phyloP scores from a whole-genome alignment of 345 rosid species.

The Camelina neglecta region DNA sequence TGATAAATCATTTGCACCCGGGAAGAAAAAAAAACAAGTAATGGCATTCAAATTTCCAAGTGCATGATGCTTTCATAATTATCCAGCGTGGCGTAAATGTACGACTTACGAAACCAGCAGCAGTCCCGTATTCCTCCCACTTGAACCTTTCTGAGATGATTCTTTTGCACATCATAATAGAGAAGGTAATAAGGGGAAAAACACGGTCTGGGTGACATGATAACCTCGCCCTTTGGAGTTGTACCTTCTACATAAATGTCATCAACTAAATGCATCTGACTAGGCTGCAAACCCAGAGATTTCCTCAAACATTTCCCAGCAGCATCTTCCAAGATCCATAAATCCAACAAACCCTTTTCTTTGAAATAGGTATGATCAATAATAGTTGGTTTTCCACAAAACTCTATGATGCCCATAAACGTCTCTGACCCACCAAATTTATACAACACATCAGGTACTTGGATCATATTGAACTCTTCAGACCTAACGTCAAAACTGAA shows the following conservation, averaged over 20 bases:
- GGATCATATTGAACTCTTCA: not conserved
- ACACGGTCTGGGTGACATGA: too few relatives aligned
- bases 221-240: too few relatives aligned
- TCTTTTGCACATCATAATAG: not conserved
- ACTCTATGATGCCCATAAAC: not conserved
- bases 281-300: not conserved
- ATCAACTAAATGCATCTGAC: not conserved
- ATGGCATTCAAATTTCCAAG: conserved; percentile 9
- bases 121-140: not conserved
- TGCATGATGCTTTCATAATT: conserved; percentile 3
- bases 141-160: not conserved
- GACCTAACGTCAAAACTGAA: conserved; percentile 17
- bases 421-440: not conserved
- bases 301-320: not conserved
- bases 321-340: not conserved
- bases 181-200: too few relatives aligned
- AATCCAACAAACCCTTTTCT: not conserved
- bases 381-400: conserved; percentile 6
- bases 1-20: too few relatives aligned
- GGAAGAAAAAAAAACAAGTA: not conserved
- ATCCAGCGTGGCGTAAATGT: too few relatives aligned
- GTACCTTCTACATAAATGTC: too few relatives aligned
- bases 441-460: not conserved
- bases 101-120: not conserved
- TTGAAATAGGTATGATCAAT: not conserved